These are phyloP conservation scores for Penicillium angulare DNA, from an alignment of 495 filamentous ascomycete genomes.

Conservation along the genomic window DNA sequence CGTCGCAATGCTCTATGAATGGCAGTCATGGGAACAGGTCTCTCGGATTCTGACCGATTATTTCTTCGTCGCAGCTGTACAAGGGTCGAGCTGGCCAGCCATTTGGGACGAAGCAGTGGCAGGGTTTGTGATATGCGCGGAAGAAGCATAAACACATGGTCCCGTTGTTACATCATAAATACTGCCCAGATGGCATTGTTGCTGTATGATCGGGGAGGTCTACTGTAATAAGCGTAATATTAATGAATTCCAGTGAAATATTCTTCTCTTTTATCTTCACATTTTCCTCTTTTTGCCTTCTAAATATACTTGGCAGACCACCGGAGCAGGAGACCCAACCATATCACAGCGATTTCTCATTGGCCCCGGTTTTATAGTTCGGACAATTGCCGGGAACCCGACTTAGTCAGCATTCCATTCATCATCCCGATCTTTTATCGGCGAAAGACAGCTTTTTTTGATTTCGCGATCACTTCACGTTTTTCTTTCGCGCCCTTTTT, in stretches of 20 bases:
- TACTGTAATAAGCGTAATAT: not conserved
- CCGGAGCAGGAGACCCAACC: not conserved
- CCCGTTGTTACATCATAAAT: not conserved
- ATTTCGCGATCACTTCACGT: constrained; percentile 3
- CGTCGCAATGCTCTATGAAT: constrained; percentile 27
- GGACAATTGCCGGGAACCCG: constrained; percentile 32
- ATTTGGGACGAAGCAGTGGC: constrained; percentile 33
- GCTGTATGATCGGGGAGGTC: not conserved
- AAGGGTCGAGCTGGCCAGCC: constrained; percentile 21
- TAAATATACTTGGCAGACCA: not conserved
- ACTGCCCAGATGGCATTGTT: not conserved
- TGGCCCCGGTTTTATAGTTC: not conserved
- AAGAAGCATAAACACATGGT: constrained; percentile 7
- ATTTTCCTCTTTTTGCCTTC: not conserved
- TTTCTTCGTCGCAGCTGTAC: constrained; percentile 21
- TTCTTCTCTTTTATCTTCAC: not conserved
- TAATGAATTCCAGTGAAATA: not conserved
- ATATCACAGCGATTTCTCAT: constrained; percentile 1
- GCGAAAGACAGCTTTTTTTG: constrained; percentile 5
- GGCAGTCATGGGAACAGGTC: constrained; percentile 30
- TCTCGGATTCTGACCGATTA: constrained; percentile 22
- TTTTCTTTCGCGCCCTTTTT: not conserved
- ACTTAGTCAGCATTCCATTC: constrained; percentile 61
- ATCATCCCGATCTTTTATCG: constrained; percentile 34
- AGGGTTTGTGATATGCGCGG: constrained; percentile 17